Conservation (phyloP, 306 rosid genomes). For the Pachyrhizus erosus region DNA sequence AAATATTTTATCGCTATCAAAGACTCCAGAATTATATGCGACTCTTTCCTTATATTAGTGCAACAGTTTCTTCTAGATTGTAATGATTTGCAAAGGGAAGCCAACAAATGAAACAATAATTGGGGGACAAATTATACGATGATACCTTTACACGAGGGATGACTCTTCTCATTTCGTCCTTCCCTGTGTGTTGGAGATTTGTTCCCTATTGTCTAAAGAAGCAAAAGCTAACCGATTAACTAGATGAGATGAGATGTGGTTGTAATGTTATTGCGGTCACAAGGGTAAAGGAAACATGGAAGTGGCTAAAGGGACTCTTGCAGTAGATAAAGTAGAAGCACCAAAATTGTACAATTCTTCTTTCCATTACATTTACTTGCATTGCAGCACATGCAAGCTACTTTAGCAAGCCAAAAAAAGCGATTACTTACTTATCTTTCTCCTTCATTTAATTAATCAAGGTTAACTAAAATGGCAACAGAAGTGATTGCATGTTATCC, state of each 20-base stretch:
- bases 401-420: conserved; percentile 46
- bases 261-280: conserved; percentile 18
- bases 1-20: background rate
- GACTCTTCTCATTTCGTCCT: background rate
- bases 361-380: conserved; percentile 38
- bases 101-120: background rate
- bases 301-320: conserved; percentile 10
- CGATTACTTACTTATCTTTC: conserved; percentile 48
- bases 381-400: conserved; percentile 62
- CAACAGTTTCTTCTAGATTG: background rate
- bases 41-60: background rate
- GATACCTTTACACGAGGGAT: background rate
- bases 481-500: conserved; percentile 63
- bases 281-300: conserved; percentile 22
- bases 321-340: conserved; percentile 43
- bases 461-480: conserved; percentile 41
- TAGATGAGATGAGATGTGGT: background rate
- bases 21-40: background rate
- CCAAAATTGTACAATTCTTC: conserved; percentile 39
- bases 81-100: background rate
- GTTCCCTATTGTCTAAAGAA: conserved; percentile 17
- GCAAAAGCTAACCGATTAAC: conserved; percentile 33
- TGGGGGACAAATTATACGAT: background rate
- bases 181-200: conserved; percentile 33
- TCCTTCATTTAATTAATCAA: conserved; percentile 37